phyloP scores from a whole-genome alignment of 176 grass and related monocot genomes.

The Rhynchospora breviuscula region DNA sequence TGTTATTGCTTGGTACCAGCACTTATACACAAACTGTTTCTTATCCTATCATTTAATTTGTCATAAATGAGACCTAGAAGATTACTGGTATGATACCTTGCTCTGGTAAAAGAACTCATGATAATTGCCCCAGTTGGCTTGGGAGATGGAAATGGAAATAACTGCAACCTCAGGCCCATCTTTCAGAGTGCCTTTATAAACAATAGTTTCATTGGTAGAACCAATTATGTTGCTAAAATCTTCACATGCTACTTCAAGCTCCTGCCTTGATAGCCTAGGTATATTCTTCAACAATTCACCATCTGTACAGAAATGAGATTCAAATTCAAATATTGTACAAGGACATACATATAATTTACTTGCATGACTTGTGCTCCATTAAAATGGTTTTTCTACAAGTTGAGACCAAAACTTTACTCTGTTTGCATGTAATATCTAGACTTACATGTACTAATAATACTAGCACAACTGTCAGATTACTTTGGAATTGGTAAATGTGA shows the following conservation, averaged over 20 bases:
- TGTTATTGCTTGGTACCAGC: constrained; percentile 1
- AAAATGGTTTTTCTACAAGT: background rate
- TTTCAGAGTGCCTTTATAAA: constrained; percentile 95
- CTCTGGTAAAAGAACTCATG: constrained; percentile 83
- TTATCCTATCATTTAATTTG: background rate
- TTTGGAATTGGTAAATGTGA: background rate
- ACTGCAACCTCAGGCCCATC: constrained; percentile 81
- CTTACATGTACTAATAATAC: background rate
- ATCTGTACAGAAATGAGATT: constrained; percentile 37
- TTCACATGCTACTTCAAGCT: constrained; percentile 93
- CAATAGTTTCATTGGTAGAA: constrained; percentile 56
- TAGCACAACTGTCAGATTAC: background rate
- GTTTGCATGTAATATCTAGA: background rate
- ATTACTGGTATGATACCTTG: constrained; percentile 44
- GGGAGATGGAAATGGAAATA: constrained; percentile 61
- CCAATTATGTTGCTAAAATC: constrained; percentile 99
- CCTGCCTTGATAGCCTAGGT: constrained; percentile 57
- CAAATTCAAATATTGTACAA: background rate
- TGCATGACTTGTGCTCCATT: background rate
- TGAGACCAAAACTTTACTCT: background rate
- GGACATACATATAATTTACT: background rate
- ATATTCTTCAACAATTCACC: constrained; percentile 77
- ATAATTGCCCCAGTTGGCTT: constrained; percentile 77
- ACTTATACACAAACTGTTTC: background rate
- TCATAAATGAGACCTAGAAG: background rate